Percentiles rank a stretch among this genome's conserved stretches.
Evolutionary conservation across 148 eudicot genomes (phyloP).

Genomic region (Spergularia bocconei): DNA sequence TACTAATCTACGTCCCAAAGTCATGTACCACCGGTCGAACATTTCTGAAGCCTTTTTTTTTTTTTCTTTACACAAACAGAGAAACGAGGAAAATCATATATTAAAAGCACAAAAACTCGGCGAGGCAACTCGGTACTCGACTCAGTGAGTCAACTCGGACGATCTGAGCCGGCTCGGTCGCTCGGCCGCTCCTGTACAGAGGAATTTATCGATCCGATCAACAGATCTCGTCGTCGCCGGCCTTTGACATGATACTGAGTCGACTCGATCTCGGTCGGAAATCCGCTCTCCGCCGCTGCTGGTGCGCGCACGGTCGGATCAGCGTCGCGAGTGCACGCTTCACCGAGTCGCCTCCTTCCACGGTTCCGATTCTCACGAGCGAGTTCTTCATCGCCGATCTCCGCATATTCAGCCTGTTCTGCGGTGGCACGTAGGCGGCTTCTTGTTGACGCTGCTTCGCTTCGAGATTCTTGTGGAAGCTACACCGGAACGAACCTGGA

Average conservation of each 20-base stretch:
- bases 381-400: slow-evolving; percentile 65
- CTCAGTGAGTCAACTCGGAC: slow-evolving; percentile 17
- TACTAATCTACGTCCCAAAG: too few relatives aligned
- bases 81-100: background rate
- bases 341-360: slow-evolving; percentile 64
- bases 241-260: slow-evolving; percentile 44
- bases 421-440: slow-evolving; percentile 24
- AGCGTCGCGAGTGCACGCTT: slow-evolving; percentile 47
- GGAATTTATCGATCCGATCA: background rate
- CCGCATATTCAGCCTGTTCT: slow-evolving; percentile 40
- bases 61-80: too few relatives aligned
- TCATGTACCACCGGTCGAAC: too few relatives aligned
- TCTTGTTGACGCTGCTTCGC: slow-evolving; percentile 11
- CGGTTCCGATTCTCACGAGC: slow-evolving; percentile 57
- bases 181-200: slow-evolving; percentile 34
- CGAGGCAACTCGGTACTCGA: slow-evolving; percentile 18
- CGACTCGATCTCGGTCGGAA: slow-evolving; percentile 46
- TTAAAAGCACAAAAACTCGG: slow-evolving; percentile 28
- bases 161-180: slow-evolving; percentile 14
- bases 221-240: slow-evolving; percentile 21
- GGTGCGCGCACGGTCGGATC: slow-evolving; percentile 57
- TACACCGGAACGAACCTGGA: slow-evolving; percentile 57
- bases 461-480: slow-evolving; percentile 32
- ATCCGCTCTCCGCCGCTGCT: slow-evolving; percentile 41
- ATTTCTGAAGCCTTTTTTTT: too few relatives aligned